Base-by-base conservation (phyloP, 139 green algal genomes). In the Chlamydomonas asymmetrica region DNA sequence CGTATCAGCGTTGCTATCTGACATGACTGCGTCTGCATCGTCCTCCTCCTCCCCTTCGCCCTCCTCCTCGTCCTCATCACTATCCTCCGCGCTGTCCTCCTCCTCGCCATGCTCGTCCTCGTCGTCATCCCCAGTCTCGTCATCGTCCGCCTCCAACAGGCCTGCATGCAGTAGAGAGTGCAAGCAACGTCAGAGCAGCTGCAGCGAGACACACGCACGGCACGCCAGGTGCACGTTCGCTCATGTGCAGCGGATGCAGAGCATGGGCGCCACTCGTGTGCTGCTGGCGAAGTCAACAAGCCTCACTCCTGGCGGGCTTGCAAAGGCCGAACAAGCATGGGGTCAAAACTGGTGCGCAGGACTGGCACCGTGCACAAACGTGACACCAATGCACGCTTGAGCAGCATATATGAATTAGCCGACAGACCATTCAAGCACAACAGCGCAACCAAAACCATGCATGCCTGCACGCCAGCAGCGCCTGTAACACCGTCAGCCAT, bases 111-210 rank as follows among this genome's bases (percentile, higher is more conserved):
- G n/a, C n/a, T n/a, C n/a, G 23, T 59, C 49, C 20, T 59, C 49
- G 23, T 59, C 49, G 23, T 59, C 49, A 59, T 59, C 49, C 20
- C 23, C 49, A 59, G 20, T 59, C 20, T 23, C 49, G 23, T 59
- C 49, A 59, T 59, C 49, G 23, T 59, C 20, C 23, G 49, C 23
- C 23, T 20, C 49, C 23, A 59, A n/a, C 20, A n/a, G 13, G 65
- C 65, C 65, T 69, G 63, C 63, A 69, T 8, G 31, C 13, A 41
- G n/a, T 20, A 69, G 63, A 69, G 22, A 25, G 22, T 13, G 31
- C 45, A 69, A 49, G 34, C 8, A 35, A 29, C 32, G 13, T 13
- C 25, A 66, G 59, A 66, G 13, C 23, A 66, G n/a, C 13, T 40
- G 20, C 13, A 27, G 59, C 16, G 32, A 13, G 32, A 13, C n/a